Percentiles rank a stretch among this genome's conserved stretches.
Conservation (phyloP, 768 basidiomycete genomes). For the Amanita rubescens region DNA sequence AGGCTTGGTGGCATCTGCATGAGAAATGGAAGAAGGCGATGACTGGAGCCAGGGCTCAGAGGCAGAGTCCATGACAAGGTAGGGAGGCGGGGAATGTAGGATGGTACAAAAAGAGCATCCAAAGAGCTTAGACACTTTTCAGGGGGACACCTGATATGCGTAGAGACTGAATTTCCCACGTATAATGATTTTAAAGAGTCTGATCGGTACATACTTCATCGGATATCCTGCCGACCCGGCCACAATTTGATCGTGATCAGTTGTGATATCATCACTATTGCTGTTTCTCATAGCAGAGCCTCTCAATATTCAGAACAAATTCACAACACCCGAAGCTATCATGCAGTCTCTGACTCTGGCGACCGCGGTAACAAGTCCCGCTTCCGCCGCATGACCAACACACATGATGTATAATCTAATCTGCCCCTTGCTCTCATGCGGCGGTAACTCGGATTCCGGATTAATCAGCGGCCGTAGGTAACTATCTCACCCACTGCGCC, state of each 20-base stretch:
- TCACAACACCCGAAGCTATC: neutral
- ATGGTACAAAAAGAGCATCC: constrained; percentile 5
- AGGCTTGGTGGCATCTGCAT: constrained; percentile 24
- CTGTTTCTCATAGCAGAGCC: neutral
- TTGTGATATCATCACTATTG: neutral
- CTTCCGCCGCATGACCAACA: neutral
- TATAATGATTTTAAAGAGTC: neutral
- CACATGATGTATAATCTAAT: neutral
- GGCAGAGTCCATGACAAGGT: neutral
- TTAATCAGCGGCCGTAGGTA: neutral
- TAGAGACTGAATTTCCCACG: constrained; percentile 6
- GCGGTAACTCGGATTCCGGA: neutral
- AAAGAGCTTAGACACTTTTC: constrained; percentile 6
- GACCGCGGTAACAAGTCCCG: neutral
- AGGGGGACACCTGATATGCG: constrained; percentile 9
- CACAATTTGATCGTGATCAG: neutral
- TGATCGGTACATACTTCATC: neutral
- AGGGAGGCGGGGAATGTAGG: constrained; percentile 15
- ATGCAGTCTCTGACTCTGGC: neutral
- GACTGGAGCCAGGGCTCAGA: constrained; percentile 8
- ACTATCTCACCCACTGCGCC: too few relatives aligned
- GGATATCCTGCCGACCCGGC: neutral
- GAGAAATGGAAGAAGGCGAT: constrained; percentile 19
- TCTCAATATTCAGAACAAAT: neutral
- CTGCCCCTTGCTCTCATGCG: neutral